Base-by-base conservation (phyloP, 164 flowering plant species). In the Echeveria elegans region DNA sequence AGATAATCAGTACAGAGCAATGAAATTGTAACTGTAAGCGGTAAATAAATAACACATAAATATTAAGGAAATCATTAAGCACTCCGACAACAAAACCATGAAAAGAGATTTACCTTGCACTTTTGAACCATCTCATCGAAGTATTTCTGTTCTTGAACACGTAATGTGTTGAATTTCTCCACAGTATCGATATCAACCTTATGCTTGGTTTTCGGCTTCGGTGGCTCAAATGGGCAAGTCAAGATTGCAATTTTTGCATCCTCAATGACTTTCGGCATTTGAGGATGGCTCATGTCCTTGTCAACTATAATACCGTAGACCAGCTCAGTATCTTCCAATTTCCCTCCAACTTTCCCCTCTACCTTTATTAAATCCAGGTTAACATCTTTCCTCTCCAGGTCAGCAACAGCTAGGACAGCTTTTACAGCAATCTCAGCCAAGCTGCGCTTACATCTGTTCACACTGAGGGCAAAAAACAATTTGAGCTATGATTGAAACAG, bases 241-340 rank as follows among this genome's bases (percentile, higher is more conserved):
- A 94, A 72, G n/a, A 94, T 94, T 19, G 97, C 96, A 79, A 94
- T 91, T 31, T 88, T 82, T 23, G 97, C 97, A 83, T 94, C 83
- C 76, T 83, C 86, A 77, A 94, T 94, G 66, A 71, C 74, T 82
- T 94, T 94, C 43, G 99, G 99, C 99, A 94, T 94, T 74, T 94
- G 97, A 1, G 97, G 97, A 69, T 94, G 99, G 74, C 99, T 94
- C 97, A 94, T 94, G 72, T 94, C 99, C 78, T 94, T 94, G 83
- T 94, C 99, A 29, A 94, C 92, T 73, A 87, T 70, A 41, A 94
- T 94, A 23, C 99, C 99, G 79, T 87, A 85, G 40, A 94, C 77
- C 1, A 92, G 82, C 72, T 94, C 99, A 47, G 97, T 91, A 71
- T 94, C 97, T 77, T 94, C 99, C 69, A 94, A 72, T 77, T 88